These are phyloP conservation scores for Moniliella sp. DNA, from an alignment of 1,284 basidiomycete genomes.

Conservation along the genomic window DNA sequence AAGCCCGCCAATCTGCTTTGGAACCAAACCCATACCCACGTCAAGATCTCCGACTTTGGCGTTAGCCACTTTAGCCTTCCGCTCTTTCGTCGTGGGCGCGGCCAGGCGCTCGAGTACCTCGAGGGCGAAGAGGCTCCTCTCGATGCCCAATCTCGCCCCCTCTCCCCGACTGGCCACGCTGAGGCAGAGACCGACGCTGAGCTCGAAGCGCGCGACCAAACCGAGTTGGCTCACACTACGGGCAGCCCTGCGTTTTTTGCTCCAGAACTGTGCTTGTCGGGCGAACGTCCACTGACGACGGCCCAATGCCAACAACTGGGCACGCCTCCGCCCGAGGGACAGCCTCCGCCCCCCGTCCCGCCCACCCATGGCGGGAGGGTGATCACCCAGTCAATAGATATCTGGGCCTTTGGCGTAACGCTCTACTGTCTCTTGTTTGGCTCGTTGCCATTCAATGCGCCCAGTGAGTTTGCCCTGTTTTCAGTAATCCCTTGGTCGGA, in stretches of 20 bases:
- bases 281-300: too few species aligned
- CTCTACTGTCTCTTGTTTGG: constrained; percentile 86
- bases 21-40: constrained; percentile 49
- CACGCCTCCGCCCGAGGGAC: background rate
- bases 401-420: constrained; percentile 98
- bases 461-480: constrained; percentile 59
- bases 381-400: constrained; percentile 83
- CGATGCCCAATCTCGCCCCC: constrained; percentile 40
- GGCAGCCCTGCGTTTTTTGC: background rate
- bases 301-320: too few species aligned
- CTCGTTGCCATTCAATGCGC: constrained; percentile 47
- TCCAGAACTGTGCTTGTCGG: too few species aligned
- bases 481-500: constrained; percentile 58
- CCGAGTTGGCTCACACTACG: constrained; percentile 48
- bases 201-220: constrained; percentile 89
- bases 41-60: constrained; percentile 95
- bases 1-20: constrained; percentile 93
- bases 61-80: constrained; percentile 84
- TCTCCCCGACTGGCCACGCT: constrained; percentile 51
- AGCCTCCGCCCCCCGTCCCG: too few species aligned
- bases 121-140: constrained; percentile 9
- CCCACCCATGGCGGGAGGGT: constrained; percentile 1
- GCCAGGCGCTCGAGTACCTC: constrained; percentile 6
- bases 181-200: constrained; percentile 82
- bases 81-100: constrained; percentile 32